A percentile compares a stretch with the other conserved stretches of the same genome.
phyloP scores from a whole-genome alignment of 192 early-diverging fungal genomes.

The Helicostylum pulchrum region DNA sequence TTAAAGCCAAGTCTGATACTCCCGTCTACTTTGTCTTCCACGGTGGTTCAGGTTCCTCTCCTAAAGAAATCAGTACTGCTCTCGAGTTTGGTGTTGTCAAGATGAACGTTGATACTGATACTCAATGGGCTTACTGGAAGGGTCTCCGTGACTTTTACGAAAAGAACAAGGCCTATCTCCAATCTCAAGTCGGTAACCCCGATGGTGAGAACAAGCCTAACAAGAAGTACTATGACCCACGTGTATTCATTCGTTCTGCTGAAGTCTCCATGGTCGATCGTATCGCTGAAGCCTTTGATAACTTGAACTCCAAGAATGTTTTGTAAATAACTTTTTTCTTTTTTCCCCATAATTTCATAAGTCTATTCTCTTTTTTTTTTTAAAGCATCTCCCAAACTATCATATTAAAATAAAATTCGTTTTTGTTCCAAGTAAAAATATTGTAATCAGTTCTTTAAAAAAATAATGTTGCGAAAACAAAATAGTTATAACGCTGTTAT shows the following conservation, averaged over 20 bases:
- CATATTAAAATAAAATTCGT: too few relatives aligned
- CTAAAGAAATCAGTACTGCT: conserved; percentile 32
- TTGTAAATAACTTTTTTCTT: conserved; percentile 44
- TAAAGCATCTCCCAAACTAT: too few relatives aligned
- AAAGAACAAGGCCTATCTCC: conserved; percentile 83
- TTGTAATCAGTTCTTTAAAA: too few relatives aligned
- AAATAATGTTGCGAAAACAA: too few relatives aligned
- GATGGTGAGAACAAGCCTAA: conserved; percentile 95
- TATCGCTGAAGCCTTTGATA: conserved; percentile 67
- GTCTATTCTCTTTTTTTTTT: too few relatives aligned
- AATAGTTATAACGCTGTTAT: too few relatives aligned
- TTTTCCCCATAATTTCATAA: too few relatives aligned
- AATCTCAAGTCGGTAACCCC: conserved; percentile 93
- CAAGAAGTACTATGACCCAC: conserved; percentile 98
- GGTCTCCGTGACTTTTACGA: conserved; percentile 89
- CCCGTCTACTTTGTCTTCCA: conserved; percentile 98
- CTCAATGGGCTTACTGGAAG: conserved; percentile 93
- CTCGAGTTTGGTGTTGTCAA: conserved; percentile 75
- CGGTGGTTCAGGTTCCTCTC: conserved; percentile 81
- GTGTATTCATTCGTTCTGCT: conserved; percentile 86
- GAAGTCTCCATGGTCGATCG: conserved; percentile 85
- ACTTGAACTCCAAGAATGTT: conserved; percentile 67
- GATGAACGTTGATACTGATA: conserved; percentile 99
- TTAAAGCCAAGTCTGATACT: conserved; percentile 53
- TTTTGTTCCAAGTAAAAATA: too few relatives aligned